phyloP scores from a whole-genome alignment of 2,329 filamentous ascomycete species.

The Triangularia verruculosa region DNA sequence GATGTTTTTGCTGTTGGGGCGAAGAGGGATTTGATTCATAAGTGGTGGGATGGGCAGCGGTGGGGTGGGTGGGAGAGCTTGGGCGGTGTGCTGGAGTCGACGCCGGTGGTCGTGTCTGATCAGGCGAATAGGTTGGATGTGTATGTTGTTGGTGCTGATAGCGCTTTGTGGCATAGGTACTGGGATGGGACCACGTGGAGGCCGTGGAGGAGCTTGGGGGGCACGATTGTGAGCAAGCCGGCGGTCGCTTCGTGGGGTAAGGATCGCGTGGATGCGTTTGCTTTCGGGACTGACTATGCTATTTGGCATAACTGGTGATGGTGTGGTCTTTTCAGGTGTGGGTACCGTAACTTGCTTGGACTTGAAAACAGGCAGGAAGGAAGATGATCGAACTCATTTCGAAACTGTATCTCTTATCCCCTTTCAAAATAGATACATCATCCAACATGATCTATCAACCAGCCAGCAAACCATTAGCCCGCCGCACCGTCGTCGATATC shows the following conservation, averaged over 20 bases:
- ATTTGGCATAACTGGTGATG: constrained; percentile 21
- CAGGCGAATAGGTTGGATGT: constrained; percentile 8
- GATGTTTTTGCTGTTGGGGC: constrained; percentile 14
- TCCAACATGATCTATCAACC: neutral
- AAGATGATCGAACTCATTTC: too few species aligned
- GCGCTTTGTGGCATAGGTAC: constrained; percentile 13
- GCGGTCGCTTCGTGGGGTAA: constrained; percentile 14
- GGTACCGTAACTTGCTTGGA: too few species aligned
- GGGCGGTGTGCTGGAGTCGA: constrained; percentile 10
- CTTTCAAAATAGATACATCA: neutral
- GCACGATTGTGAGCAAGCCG: constrained; percentile 3
- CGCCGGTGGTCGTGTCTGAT: constrained; percentile 12
- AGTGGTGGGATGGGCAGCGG: constrained; percentile 13
- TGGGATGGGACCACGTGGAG: constrained; percentile 13
- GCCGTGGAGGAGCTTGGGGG: constrained; percentile 3
- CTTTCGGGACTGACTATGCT: constrained; percentile 12
- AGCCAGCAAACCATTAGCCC: neutral
- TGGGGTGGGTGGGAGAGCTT: constrained; percentile 18
- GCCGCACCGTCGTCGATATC: neutral
- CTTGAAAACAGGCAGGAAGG: neutral
- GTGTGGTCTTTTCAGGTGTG: too few species aligned
- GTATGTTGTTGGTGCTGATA: constrained; percentile 10
- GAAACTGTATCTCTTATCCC: neutral
- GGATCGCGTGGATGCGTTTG: constrained; percentile 17
- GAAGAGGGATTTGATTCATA: constrained; percentile 14